Conservation (phyloP, 2,329 filamentous ascomycete species). For the Fusarium transvaalense region DNA sequence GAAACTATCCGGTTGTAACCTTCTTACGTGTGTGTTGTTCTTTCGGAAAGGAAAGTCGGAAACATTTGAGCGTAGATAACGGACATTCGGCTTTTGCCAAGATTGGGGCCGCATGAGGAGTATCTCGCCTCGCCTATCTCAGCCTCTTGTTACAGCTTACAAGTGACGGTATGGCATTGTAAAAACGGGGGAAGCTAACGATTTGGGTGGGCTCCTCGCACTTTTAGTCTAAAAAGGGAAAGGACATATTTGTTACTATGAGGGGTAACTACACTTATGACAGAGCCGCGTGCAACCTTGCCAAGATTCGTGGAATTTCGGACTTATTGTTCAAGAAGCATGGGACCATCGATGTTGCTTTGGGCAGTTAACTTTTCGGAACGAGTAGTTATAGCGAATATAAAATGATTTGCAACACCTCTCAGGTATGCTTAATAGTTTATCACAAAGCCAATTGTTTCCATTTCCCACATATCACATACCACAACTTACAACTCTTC, state of each 20-base stretch:
- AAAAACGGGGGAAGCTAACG: not conserved
- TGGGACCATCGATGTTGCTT: too few relatives aligned
- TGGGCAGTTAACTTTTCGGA: too few relatives aligned
- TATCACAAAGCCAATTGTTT: not conserved
- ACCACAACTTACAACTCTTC: too few relatives aligned
- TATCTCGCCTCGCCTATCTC: too few relatives aligned
- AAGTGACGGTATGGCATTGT: not conserved
- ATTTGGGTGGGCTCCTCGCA: conserved; percentile 3
- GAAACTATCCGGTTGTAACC: not conserved
- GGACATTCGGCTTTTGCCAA: not conserved
- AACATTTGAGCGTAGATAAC: not conserved
- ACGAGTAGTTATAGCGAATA: not conserved
- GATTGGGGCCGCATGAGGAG: not conserved
- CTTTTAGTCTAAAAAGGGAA: conserved; percentile 16
- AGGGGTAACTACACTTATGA: not conserved
- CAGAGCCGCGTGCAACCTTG: not conserved
- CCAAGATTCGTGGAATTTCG: not conserved
- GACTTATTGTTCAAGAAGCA: not conserved
- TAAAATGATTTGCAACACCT: not conserved
- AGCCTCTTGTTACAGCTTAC: not conserved
- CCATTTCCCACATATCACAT: not conserved
- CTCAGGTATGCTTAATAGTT: not conserved
- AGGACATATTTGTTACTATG: not conserved
- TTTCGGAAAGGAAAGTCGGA: not conserved
- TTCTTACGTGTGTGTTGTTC: not conserved